Evolutionary conservation across 2,329 filamentous ascomycete species (phyloP).

Genomic region (Microsporum canis): DNA sequence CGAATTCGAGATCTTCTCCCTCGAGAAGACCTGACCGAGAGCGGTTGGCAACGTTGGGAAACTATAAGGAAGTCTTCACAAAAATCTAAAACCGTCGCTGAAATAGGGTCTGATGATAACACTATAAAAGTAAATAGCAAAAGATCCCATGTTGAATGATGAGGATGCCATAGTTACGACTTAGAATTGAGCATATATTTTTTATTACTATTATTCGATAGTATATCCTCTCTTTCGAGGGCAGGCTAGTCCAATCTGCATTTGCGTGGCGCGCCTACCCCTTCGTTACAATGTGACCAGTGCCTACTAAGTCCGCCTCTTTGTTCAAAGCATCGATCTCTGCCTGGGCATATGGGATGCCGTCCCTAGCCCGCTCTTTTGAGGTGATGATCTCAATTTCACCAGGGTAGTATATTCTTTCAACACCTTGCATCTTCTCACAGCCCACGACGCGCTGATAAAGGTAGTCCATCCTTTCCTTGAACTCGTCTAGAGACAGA

Average conservation of each 20-base stretch:
- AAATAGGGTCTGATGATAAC: neutral
- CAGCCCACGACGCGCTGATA: slow-evolving; percentile 43
- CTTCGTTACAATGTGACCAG: slow-evolving; percentile 7
- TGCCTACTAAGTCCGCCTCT: slow-evolving; percentile 38
- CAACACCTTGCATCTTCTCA: slow-evolving; percentile 44
- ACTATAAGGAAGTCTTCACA: slow-evolving; percentile 27
- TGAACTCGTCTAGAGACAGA: slow-evolving; percentile 58
- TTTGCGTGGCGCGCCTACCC: neutral
- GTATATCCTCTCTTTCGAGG: neutral
- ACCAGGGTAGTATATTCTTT: slow-evolving; percentile 47
- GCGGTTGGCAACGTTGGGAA: slow-evolving; percentile 91
- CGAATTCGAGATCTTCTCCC: slow-evolving; percentile 74
- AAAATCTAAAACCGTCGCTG: neutral
- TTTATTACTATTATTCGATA: neutral
- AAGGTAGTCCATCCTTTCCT: slow-evolving; percentile 47
- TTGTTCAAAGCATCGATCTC: slow-evolving; percentile 41
- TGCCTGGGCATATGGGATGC: slow-evolving; percentile 40
- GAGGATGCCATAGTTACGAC: neutral
- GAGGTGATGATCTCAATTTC: slow-evolving; percentile 45
- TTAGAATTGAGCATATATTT: neutral
- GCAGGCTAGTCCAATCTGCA: neutral
- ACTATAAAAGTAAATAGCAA: neutral
- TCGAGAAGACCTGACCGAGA: slow-evolving; percentile 77
- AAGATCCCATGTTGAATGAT: neutral
- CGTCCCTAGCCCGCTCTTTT: slow-evolving; percentile 31